Percentiles rank a stretch among this genome's conserved stretches.
phyloP scores from a whole-genome alignment of 2,329 filamentous ascomycete species.

The Ophiosphaerella korrae region DNA sequence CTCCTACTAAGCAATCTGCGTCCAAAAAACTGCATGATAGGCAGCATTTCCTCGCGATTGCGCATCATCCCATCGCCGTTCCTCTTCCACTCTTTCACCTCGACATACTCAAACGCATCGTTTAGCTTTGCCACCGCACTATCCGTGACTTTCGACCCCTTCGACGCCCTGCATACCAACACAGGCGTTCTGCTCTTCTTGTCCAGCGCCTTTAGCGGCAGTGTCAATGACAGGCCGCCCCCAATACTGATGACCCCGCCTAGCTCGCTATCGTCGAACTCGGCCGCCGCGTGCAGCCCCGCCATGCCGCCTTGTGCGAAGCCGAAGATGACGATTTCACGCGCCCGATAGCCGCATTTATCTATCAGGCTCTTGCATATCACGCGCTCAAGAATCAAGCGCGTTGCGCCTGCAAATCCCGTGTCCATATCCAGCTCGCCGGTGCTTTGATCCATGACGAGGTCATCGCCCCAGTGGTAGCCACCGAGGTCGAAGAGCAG shows the following conservation, averaged over 20 bases:
- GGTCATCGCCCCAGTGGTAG: constrained; percentile 67
- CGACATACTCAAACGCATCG: constrained; percentile 61
- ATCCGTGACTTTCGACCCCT: constrained; percentile 61
- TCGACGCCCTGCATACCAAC: constrained; percentile 63
- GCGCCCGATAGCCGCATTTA: constrained; percentile 56
- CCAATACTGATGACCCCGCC: constrained; percentile 69
- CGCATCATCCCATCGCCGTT: constrained; percentile 81
- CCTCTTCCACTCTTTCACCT: constrained; percentile 54
- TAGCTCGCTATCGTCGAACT: constrained; percentile 49
- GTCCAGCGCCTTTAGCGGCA: constrained; percentile 32
- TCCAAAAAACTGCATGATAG: constrained; percentile 84
- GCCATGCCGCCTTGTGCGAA: constrained; percentile 65
- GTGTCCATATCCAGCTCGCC: constrained; percentile 61
- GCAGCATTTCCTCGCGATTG: constrained; percentile 82
- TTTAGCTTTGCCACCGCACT: constrained; percentile 68
- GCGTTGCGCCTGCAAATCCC: constrained; percentile 53
- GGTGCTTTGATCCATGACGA: constrained; percentile 59
- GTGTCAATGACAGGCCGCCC: constrained; percentile 57
- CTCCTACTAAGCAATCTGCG: constrained; percentile 63
- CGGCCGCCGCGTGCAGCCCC: constrained; percentile 53
- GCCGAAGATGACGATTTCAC: constrained; percentile 61
- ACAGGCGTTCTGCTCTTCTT: constrained; percentile 68
- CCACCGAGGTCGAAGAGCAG: constrained; percentile 72
- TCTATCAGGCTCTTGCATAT: constrained; percentile 52
- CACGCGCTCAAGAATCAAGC: constrained; percentile 51